Evolutionary conservation across 2,329 filamentous ascomycete species (phyloP), one percentile per base, ranked within the genome.

Genomic region (Aspergillus ibericus): DNA sequence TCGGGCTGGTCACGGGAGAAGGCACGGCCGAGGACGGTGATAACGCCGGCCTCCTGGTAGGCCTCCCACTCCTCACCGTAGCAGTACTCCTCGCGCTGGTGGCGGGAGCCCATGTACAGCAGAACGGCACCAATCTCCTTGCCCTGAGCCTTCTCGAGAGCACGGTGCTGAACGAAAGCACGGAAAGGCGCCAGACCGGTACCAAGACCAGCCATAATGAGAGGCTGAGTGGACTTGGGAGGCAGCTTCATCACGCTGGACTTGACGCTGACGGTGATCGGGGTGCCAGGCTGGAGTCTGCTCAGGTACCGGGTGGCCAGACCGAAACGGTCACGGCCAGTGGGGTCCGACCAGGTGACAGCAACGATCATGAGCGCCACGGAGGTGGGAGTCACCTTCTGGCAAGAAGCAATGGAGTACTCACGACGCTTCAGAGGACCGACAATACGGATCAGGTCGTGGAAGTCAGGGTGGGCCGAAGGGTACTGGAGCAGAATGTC

Each of bases 41-140:
- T 93, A 68, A 99, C 91, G 53, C 95, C 95, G 0, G 95, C 92
- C 60, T 93, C 93, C 72, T 95, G 86, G 78, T 99, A 99, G 0
- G 95, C 95, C 77, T 99, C 95, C 95, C 95, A 99, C 77, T 99
- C 95, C 77, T 99, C 95, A 62, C 95, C 95, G 72, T 98, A 99
- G 60, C 97, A 88, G 78, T 99, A 99, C 80, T 99, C 95, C 79
- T 99, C 95, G 65, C 93, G 91, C 82, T 97, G 92, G 83, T 97
- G 93, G 54, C 95, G 93, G 16, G 92, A 93, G 63, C 95, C 95
- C 82, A 99, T 93, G 83, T 98, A 99, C 60, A 99, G 81, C 54
- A 99, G 85, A 62, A 98, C 95, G 44, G 92, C 82, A 55, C 95
- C 95, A 66, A 99, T 96, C 59, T 95, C 88, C 81, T 96, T 93